Percentiles rank a stretch among this genome's conserved stretches.
These are phyloP conservation scores for Neurospora terricola DNA, from an alignment of 495 filamentous ascomycete genomes.

Conservation along the genomic window DNA sequence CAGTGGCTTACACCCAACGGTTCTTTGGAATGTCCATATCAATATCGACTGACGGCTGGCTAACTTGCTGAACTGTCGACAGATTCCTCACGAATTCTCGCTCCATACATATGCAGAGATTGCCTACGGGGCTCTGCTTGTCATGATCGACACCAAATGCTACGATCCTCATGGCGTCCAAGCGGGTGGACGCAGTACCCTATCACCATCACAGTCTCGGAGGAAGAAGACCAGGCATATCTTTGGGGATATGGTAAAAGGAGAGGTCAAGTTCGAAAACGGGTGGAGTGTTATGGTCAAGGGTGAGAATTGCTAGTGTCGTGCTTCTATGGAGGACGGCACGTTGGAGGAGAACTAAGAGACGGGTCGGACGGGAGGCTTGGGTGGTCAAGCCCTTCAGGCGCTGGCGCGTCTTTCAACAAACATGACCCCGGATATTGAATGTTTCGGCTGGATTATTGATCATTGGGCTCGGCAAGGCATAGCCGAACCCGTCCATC, in stretches of 20 bases:
- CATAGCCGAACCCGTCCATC: not conserved
- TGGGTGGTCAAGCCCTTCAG: accelerated
- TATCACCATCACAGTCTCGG: too few species aligned
- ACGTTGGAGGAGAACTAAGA: not conserved
- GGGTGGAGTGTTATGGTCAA: too few species aligned
- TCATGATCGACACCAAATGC: not conserved
- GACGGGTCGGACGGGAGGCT: not conserved
- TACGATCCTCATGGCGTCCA: not conserved
- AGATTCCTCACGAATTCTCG: not conserved
- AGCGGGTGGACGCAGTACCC: not conserved
- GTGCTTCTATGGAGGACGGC: not conserved
- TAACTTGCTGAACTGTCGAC: accelerated
- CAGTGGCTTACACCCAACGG: too few species aligned
- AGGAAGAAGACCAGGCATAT: too few species aligned
- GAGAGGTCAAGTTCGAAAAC: too few species aligned
- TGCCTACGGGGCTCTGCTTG: not conserved
- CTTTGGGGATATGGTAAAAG: too few species aligned
- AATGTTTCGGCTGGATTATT: not conserved
- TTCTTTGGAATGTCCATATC: not conserved
- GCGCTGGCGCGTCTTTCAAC: not conserved
- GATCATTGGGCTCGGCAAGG: not conserved
- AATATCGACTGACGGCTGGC: not conserved
- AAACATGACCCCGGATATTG: not conserved
- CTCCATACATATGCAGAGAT: not conserved
- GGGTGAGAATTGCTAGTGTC: too few species aligned